These are phyloP conservation scores for Lepidopterella palustris DNA, from an alignment of 495 filamentous ascomycete genomes.

Conservation along the genomic window DNA sequence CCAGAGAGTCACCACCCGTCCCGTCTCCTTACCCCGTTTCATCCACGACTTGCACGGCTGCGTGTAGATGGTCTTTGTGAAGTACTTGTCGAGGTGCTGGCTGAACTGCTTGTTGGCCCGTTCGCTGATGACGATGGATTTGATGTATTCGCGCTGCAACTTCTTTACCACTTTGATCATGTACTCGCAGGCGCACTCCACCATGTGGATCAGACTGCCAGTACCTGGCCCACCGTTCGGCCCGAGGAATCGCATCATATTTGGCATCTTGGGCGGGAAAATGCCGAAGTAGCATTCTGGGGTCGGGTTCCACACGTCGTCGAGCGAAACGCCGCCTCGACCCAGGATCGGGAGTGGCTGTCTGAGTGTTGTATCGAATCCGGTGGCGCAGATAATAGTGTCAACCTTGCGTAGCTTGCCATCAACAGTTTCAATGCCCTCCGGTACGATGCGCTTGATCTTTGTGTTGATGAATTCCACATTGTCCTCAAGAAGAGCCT, in stretches of 20 bases:
- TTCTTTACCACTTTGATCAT: conserved; percentile 2
- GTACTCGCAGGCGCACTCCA: not conserved
- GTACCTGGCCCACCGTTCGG: conserved; percentile 8
- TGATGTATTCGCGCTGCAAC: conserved; percentile 9
- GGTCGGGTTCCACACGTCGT: not conserved
- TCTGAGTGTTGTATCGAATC: conserved; percentile 9
- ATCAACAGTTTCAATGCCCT: conserved; percentile 12
- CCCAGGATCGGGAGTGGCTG: conserved; percentile 15
- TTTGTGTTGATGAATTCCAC: not conserved
- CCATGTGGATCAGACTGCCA: conserved; percentile 1
- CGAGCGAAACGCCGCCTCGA: conserved; percentile 5
- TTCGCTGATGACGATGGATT: not conserved
- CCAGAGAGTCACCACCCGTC: not conserved
- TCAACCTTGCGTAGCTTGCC: conserved; percentile 11
- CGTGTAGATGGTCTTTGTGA: not conserved
- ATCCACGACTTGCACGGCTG: not conserved
- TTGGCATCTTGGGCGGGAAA: conserved; percentile 9
- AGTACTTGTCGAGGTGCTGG: conserved; percentile 62
- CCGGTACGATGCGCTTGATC: conserved; percentile 3
- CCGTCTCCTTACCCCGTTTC: not conserved
- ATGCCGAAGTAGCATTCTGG: conserved; percentile 9
- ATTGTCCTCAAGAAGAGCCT: conserved; percentile 9
- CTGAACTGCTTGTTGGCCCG: conserved; percentile 46
- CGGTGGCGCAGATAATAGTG: conserved; percentile 22
- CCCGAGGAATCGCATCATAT: conserved; percentile 10